Evolutionary conservation across 2,329 filamentous ascomycete species (phyloP).

Genomic region (Sporothrix protearum): DNA sequence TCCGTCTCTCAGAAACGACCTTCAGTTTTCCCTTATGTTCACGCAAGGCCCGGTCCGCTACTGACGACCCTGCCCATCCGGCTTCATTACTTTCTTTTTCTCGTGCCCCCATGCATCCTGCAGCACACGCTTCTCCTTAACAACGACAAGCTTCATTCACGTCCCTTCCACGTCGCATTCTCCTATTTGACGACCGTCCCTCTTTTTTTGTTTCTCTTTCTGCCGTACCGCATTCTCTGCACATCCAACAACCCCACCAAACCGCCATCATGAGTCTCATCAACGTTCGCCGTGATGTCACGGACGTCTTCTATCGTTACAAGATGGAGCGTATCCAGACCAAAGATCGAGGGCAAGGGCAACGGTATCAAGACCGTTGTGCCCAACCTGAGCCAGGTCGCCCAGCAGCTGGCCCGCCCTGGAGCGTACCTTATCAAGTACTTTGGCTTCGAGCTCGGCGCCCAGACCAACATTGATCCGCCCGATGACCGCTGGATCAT

Average conservation of each 20-base stretch:
- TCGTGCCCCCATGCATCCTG: conserved; percentile 17
- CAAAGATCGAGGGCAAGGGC: conserved; percentile 99
- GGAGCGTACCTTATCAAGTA: conserved; percentile 98
- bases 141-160: conserved; percentile 17
- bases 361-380: conserved; percentile 99
- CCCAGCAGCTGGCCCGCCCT: conserved; percentile 84
- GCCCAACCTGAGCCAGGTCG: conserved; percentile 93
- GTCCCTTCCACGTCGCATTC: not conserved
- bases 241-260: conserved; percentile 29
- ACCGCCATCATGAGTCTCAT: conserved; percentile 85
- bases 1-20: conserved; percentile 48
- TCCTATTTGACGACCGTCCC: not conserved
- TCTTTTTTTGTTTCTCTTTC: not conserved
- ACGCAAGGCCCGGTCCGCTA: conserved; percentile 52
- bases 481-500: conserved; percentile 99
- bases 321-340: conserved; percentile 99
- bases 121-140: conserved; percentile 12
- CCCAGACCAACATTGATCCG: conserved; percentile 96
- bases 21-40: conserved; percentile 55
- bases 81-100: not conserved
- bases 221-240: not conserved
- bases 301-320: conserved; percentile 99
- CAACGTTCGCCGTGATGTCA: conserved; percentile 97
- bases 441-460: conserved; percentile 97
- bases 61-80: conserved; percentile 46